Base-by-base conservation (phyloP, 352 stramenopile genomes). In the Sclerospora graminicola region DNA sequence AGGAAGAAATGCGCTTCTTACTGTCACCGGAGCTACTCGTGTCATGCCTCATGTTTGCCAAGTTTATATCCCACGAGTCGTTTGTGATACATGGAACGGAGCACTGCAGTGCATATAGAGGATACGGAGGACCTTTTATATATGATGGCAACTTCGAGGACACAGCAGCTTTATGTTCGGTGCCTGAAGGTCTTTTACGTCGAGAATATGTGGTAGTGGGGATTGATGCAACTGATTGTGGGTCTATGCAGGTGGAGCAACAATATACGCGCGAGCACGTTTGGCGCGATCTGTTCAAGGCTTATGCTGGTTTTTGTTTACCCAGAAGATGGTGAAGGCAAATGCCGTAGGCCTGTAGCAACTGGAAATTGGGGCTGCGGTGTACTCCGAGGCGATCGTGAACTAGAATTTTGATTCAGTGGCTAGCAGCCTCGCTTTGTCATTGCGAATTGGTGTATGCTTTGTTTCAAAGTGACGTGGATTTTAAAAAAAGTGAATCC, bases 381-480 rank as follows among this genome's bases (percentile, higher is more conserved):
- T 2, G 78, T 88, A 7, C 88, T 91, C 45, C 42, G 51, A 11
- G 80, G 80, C 2, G 68, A 89, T 33, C 56, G 70, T 2, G 73
- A 89, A 48, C 54, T 89, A 8, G 89, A 89, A 49, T 89, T 54
- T n/a, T 89, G 11, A 69, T 91, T 41, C 78, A 91, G 45, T 89
- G 80, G 80, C 45, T 91, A 2, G 77, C 80, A 4, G 77, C 77
- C 8, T 83, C 77, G 2, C 49, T 84, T 4, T 36, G 54, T 19
- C 40, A 52, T 6, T 61, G 73, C 1, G 47, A 70, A 2, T 40
- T 89, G 21, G 58, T 79, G 18, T 87, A 87, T 26, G 72, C 82
- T 41, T 51, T 84, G 11, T 79, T 85, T 34, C 65, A 78, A 16
- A 41, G 62, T 19, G 57, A 69, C 27, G 28, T 58, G 27, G 51